Base-by-base conservation (phyloP, 2,329 filamentous ascomycete genomes). In the Teratosphaeria nubilosa region DNA sequence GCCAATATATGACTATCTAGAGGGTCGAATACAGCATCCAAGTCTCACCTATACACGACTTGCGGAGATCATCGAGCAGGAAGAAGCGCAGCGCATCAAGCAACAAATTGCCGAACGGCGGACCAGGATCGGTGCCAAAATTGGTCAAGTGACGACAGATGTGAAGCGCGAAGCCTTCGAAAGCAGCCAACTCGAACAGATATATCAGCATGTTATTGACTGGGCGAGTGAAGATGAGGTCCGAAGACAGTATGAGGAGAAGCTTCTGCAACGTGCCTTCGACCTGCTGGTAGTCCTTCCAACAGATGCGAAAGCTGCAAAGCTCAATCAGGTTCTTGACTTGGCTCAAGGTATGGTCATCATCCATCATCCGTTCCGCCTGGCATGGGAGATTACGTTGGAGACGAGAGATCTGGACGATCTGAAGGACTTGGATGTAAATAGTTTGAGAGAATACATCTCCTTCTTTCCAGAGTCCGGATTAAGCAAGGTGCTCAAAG, bases 281-380 rank as follows among this genome's bases (percentile, higher is more conserved):
- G 91, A 96, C 58, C 82, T 84, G 5, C 80, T 99, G 1, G 73
- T 87, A 9, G 85, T 88, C 30, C 78, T 90, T 16, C 82, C 86
- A 2, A 60, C 79, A 1, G 84, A 86, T 3, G 77, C 85, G 59
- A 97, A 97, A 73, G 69, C 75, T 0, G 73, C 78, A 20, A 91
- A 95, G 71, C 82, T 88, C 27, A 77, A 84, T 37, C 85, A 87
- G 62, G 86, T 96, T 0, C 75, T 87, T 66, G 86, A 87, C 60
- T 77, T 94, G 56, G 91, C 92, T 0, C 84, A 86, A 62, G 94
- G 92, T 61, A 96, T 99, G 88, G 92, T 99, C 60, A 88, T 96
- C 60, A 94, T 99, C 70, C 91, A 92, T 66, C 91, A 97, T 66
- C 89, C 90, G 0, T 96, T 87, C 74, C 84, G 86, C 62, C 79